Conservation (phyloP, 306 rosid species). For the Medicago lupulina region DNA sequence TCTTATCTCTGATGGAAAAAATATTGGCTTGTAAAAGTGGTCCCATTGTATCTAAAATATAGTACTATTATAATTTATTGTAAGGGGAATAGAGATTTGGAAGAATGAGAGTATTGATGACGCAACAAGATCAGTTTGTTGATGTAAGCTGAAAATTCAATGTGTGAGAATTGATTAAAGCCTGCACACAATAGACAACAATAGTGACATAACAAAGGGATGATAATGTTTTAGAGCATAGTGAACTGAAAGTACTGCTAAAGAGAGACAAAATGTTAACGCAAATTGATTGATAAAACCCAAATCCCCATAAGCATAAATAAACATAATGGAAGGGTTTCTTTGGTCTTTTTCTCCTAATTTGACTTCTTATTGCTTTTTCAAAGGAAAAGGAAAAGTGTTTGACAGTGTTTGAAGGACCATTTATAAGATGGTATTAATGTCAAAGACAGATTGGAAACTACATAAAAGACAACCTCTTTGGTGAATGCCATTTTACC, state of each 20-base stretch:
- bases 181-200: constrained; percentile 51
- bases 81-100: constrained; percentile 15
- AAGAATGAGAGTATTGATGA: constrained; percentile 34
- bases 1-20: too few relatives aligned
- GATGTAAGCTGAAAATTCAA: constrained; percentile 44
- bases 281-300: constrained; percentile 40
- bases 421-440: constrained; percentile 43
- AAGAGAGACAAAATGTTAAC: constrained; percentile 54
- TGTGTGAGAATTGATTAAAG: constrained; percentile 47
- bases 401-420: constrained; percentile 48
- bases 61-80: background rate
- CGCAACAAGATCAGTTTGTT: constrained; percentile 20
- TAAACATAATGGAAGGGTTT: background rate
- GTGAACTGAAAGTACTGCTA: constrained; percentile 23
- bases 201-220: constrained; percentile 45
- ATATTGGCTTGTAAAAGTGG: too few relatives aligned
- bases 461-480: constrained; percentile 51
- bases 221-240: constrained; percentile 40
- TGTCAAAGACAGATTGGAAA: constrained; percentile 53
- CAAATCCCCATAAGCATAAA: constrained; percentile 46
- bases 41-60: too few relatives aligned
- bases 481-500: constrained; percentile 35
- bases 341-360: constrained; percentile 40
- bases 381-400: constrained; percentile 42
- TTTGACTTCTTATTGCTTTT: constrained; percentile 50